Base-by-base conservation (phyloP, 495 filamentous ascomycete genomes). In the Penicillium malachiteum region DNA sequence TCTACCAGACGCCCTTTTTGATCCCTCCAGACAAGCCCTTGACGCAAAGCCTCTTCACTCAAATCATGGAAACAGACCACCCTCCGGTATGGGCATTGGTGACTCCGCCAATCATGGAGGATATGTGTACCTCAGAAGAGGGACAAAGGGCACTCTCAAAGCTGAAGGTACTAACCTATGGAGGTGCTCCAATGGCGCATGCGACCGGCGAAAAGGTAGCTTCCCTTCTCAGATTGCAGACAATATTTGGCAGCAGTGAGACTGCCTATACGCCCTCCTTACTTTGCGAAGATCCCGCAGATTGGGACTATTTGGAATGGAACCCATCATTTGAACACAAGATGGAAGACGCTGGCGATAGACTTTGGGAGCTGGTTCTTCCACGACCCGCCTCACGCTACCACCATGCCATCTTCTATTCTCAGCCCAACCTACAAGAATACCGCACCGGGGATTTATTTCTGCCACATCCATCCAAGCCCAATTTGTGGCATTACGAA, bases 391-490 rank as follows among this genome's bases (percentile, higher is more conserved):
- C 38, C 6, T 12, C 26, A 1, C 42, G 37, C 1, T 12, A 26
- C 7, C 9, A 31, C 7, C 56, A 56, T 10, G n/a, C 39, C 14
- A 50, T 57, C 17, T 63, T 63, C 40, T 45, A 56, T 17, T 49
- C 50, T 1, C 48, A 37, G 46, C 82, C 82, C 5, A 62, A 84
- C 10, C 17, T 71, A 0, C 48, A 73, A 3, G 76, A 84, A 58
- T 86, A 76, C 56, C 66, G 67, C 14, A 86, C 80, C 13, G 73
- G 76, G 32, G 84, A 87, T 64, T 61, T 87, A 34, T 87, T 76
- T 62, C 59, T 59, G 34, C 71, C 67, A 9, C 71, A 74, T 52
- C 65, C 72, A 2, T 49, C 58, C 2, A 63, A 59, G 21, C 41
- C 54, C 2, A 40, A 56, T 5, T 40, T 63, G 0, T 77, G 73